Evolutionary conservation across 192 early-diverging fungal genomes (phyloP), one percentile per base, ranked within the genome.

Genomic region (Entophlyctis helioformis): DNA sequence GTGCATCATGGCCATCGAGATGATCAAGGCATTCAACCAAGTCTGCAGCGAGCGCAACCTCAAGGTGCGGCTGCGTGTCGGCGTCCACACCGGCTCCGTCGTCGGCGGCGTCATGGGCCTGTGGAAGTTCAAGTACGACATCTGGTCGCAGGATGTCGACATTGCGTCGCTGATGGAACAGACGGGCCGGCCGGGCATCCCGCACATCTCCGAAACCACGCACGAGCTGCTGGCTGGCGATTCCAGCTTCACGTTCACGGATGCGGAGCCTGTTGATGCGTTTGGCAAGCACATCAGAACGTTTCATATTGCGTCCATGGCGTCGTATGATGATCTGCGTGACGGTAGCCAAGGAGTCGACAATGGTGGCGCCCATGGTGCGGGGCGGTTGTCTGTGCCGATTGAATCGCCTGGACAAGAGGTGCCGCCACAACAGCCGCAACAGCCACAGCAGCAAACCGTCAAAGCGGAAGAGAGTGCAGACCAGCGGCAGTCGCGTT

Each of bases 91-190:
- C 3, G 60, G 60, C 4, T 48, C 60, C 1, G 48, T 62, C 20
- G 44, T 52, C n/a, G 60, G 46, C 2, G 60, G 60, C 4, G 55
- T 62, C 2, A 59, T 57, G 39, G 60, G 60, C 13, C 24, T 59
- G 33, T 58, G 48, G 54, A 62, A 62, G 31, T 57, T 62, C 46
- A 62, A 62, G 37, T 62, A 62, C 34, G 60, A 62, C 40, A 57
- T 62, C 13, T 62, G 60, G 60, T 62, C 60, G 8, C 28, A 36
- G 23, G 60, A 62, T 25, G 60, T 62, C 6, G 60, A 62, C 25
- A 51, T 57, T 11, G 60, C 60, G 8, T 46, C 48, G 6, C 22
- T 58, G 2, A 44, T 62, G 27, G 60, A 62, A 46, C 60, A 62
- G 42, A 40, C 48, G 21, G 60, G 54, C 3, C 28, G 18, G 23